Base-by-base conservation (phyloP, 148 eudicot species). In the Nepenthes mirabilis region DNA sequence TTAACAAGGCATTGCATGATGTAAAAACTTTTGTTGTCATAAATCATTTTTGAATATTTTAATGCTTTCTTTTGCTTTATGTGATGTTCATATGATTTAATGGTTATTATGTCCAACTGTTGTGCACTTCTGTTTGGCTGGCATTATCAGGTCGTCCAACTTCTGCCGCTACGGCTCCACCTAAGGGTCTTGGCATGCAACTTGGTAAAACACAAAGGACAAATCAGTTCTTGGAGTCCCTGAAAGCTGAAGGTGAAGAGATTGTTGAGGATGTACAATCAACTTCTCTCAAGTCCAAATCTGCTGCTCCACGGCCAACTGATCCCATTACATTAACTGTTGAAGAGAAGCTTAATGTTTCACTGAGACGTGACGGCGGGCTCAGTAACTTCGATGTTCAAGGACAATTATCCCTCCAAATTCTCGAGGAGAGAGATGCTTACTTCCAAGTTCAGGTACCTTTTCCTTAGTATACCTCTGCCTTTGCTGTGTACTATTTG, bases 171-270 rank as follows among this genome's bases (percentile, higher is more conserved):
- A 74, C 76, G 75, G 97, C 99, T 60, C 97, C 99, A 61, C 80
- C 95, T 13, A 89, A 89, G 69, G 89, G 87, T 74, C 72, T 74
- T 69, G 99, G 99, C 48, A 84, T 94, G 99, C 70, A 94, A 85
- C 95, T 94, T 66, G 99, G 99, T 47, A 87, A 87, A 75, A 60
- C 84, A 58, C 91, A 94, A 59, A 85, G 57, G 78, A 68, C 91
- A 58, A 84, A 83, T 74, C 88, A 85, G 64, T 93, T 94, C 70
- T 71, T 94, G 87, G 97, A 87, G 73, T 94, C 97, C 57, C 75
- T 94, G 60, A 94, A 89, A 83, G 99, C 97, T 36, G 99, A 94
- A 81, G 99, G 99, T 66, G 99, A 94, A 77, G 78, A 75, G 36
- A 89, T 94, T 70, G 79, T 89, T 34, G 97, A 93, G 72, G 96